These are phyloP conservation scores for Colletotrichum brevisporum DNA, from an alignment of 2,329 filamentous ascomycete species.

Conservation along the genomic window DNA sequence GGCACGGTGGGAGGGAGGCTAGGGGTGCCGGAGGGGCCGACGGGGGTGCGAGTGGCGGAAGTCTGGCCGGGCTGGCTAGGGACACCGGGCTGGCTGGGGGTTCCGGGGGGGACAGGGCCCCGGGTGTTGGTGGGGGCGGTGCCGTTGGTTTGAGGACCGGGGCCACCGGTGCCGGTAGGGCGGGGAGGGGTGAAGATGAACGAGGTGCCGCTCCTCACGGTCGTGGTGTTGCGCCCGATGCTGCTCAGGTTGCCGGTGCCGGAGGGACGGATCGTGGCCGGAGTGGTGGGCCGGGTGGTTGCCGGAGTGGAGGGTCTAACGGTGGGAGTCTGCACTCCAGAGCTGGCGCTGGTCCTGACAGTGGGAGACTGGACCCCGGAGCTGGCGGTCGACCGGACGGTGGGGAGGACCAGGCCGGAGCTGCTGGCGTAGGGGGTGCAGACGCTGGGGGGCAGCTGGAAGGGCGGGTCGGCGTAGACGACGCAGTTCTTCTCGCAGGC, in stretches of 20 bases:
- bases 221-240: background rate
- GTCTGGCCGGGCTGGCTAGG: slow-evolving; percentile 25
- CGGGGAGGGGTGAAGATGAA: background rate
- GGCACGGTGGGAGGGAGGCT: slow-evolving; percentile 41
- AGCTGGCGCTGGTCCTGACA: background rate
- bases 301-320: background rate
- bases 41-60: slow-evolving; percentile 31
- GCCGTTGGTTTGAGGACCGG: slow-evolving; percentile 4
- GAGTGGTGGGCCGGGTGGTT: background rate
- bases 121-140: slow-evolving; percentile 6
- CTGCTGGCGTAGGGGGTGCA: slow-evolving; percentile 50
- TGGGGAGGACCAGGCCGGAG: background rate
- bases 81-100: slow-evolving; percentile 25
- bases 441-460: slow-evolving; percentile 53
- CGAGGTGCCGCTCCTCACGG: background rate
- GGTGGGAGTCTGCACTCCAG: background rate
- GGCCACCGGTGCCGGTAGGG: background rate
- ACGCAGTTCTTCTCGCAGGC: slow-evolving; percentile 65
- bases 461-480: slow-evolving; percentile 57
- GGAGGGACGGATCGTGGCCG: background rate
- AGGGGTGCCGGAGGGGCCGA: slow-evolving; percentile 34
- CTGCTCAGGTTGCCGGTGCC: background rate
- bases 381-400: slow-evolving; percentile 5
- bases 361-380: background rate
- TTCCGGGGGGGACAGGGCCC: background rate